These are phyloP conservation scores for Dryas integrifolia DNA, from an alignment of 331 rosid genomes.

Conservation along the genomic window DNA sequence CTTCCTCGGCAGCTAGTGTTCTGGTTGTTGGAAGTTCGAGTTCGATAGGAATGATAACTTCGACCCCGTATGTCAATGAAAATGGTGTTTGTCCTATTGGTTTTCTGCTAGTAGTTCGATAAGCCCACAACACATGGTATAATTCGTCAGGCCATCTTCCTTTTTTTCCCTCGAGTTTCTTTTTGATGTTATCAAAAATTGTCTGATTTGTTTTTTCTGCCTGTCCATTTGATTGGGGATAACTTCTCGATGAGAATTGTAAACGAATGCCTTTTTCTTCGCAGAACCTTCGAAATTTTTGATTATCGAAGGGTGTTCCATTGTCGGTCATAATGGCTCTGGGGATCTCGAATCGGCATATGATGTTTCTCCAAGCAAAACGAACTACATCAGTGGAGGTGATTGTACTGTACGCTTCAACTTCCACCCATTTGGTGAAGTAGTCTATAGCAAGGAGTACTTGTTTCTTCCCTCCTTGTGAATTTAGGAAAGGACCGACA, in stretches of 20 bases:
- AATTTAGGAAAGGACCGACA: too few relatives aligned
- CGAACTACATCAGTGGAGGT: not conserved
- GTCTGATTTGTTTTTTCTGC: not conserved
- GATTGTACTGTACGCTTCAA: not conserved
- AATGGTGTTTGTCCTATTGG: not conserved
- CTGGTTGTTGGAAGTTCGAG: not conserved
- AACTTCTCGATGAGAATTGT: not conserved
- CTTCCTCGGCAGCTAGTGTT: too few relatives aligned
- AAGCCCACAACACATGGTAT: not conserved
- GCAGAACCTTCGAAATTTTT: not conserved
- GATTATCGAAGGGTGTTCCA: not conserved
- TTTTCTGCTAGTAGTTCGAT: not conserved
- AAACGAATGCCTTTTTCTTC: not conserved
- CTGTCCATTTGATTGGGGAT: not conserved
- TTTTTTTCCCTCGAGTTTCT: not conserved
- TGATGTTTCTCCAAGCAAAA: not conserved
- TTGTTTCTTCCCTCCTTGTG: too few relatives aligned
- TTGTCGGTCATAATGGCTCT: not conserved
- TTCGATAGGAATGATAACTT: not conserved
- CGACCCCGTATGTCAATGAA: not conserved
- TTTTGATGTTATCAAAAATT: not conserved
- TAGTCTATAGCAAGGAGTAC: not conserved
- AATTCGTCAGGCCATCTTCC: not conserved
- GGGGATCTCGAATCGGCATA: not conserved
- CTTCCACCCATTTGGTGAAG: conserved; percentile 5